A percentile compares a stretch with the other conserved stretches of the same genome.
Conservation (phyloP, 331 rosid species). For the Quercus lobata region DNA sequence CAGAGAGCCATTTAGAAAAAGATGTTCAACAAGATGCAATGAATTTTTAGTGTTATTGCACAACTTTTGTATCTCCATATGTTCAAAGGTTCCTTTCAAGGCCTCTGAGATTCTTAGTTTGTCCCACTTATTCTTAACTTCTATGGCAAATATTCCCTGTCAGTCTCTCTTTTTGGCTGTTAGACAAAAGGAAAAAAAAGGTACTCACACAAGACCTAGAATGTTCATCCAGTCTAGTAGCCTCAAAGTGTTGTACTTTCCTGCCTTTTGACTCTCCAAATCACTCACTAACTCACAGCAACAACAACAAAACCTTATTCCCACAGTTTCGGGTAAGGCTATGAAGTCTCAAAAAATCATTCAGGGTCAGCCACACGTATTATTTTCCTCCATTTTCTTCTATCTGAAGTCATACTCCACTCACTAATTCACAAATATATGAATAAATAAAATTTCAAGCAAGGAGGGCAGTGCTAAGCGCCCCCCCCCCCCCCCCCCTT, state of each 20-base stretch:
- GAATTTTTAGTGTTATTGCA: background rate
- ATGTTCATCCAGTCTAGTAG: slow-evolving; percentile 8
- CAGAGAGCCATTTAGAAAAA: background rate
- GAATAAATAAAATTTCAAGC: background rate
- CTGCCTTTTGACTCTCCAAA: background rate
- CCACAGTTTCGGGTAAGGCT: no score
- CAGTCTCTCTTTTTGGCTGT: slow-evolving; percentile 4
- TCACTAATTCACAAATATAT: background rate
- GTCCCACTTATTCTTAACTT: slow-evolving; percentile 13
- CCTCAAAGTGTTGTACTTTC: background rate
- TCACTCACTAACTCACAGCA: background rate
- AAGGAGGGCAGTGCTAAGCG: background rate
- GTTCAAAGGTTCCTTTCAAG: slow-evolving; percentile 20
- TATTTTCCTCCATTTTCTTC: no score
- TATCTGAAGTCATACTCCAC: background rate
- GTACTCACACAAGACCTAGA: slow-evolving; percentile 1
- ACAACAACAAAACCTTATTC: no score
- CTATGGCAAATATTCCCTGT: slow-evolving; percentile 23
- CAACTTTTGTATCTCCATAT: background rate
- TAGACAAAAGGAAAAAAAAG: slow-evolving; percentile 7
- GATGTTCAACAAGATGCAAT: slow-evolving; percentile 5
- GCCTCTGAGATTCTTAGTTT: slow-evolving; percentile 17
- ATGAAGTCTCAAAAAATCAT: no score
- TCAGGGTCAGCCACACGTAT: no score
- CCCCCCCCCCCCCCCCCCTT: background rate